Percentiles rank a stretch among this genome's conserved stretches.
phyloP scores from a whole-genome alignment of 306 rosid species.

The Oemleria cerasiformis region DNA sequence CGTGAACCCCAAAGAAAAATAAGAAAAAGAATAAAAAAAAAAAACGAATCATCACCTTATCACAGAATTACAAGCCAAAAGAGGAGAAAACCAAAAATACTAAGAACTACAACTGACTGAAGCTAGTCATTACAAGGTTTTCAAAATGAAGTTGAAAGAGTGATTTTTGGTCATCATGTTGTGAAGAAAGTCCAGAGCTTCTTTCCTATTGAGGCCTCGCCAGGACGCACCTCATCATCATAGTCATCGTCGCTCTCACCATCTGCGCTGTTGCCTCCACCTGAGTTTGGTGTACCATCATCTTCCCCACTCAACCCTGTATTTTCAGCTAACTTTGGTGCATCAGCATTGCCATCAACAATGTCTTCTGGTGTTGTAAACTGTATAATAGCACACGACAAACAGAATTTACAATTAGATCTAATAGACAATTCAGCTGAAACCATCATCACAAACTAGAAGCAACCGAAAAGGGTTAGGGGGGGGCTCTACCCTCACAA shows the following conservation, averaged over 20 bases:
- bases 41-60: not conserved
- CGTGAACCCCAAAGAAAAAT: not conserved
- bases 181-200: constrained; percentile 71
- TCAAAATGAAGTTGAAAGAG: not conserved
- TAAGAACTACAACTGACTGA: not conserved
- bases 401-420: not conserved
- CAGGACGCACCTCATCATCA: constrained; percentile 42
- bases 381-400: constrained; percentile 33
- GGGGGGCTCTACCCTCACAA: constrained; percentile 52
- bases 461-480: constrained; percentile 13
- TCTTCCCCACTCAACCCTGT: constrained; percentile 35
- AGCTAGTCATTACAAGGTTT: constrained; percentile 7
- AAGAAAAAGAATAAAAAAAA: not conserved
- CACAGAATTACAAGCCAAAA: not conserved
- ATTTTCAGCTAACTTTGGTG: constrained; percentile 34
- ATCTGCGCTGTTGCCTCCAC: constrained; percentile 38
- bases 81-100: not conserved
- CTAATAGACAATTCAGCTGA: constrained; percentile 15
- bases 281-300: constrained; percentile 34
- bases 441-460: constrained; percentile 2
- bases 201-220: constrained; percentile 58
- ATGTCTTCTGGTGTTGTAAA: constrained; percentile 42
- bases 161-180: constrained; percentile 41
- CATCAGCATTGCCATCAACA: constrained; percentile 39
- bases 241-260: constrained; percentile 38